Conservation (phyloP, 768 basidiomycete species). For the Pilatotrama ljubarskyi region DNA sequence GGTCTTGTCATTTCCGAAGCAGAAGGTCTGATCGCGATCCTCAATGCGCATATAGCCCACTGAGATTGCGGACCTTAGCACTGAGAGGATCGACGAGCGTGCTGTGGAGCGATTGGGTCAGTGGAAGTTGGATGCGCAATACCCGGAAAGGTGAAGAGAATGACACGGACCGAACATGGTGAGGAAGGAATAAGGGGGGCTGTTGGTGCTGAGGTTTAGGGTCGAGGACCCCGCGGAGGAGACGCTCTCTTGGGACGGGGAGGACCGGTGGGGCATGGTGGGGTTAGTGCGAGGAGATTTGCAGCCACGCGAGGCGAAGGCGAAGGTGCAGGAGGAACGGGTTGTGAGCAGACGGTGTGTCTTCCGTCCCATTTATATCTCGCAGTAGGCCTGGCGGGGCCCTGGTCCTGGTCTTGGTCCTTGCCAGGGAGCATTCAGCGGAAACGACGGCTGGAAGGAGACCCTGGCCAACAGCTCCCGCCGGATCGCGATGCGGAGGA, state of each 20-base stretch:
- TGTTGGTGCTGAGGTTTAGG: neutral
- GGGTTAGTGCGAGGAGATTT: conserved; percentile 11
- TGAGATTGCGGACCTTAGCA: conserved; percentile 26
- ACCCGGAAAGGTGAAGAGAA: too few species aligned
- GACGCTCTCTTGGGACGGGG: conserved; percentile 7
- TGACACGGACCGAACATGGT: conserved; percentile 9
- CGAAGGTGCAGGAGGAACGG: conserved; percentile 4
- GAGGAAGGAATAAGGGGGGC: conserved; percentile 14
- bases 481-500: neutral
- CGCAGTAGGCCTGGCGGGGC: neutral
- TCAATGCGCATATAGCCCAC: conserved; percentile 32
- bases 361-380: conserved; percentile 13
- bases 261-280: conserved; percentile 16
- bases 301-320: neutral
- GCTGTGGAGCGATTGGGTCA: conserved; percentile 19
- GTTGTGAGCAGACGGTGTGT: neutral
- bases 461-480: neutral
- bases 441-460: neutral
- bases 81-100: conserved; percentile 28
- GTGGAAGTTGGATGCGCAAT: neutral
- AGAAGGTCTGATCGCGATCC: conserved; percentile 26
- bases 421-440: neutral
- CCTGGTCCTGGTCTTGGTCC: neutral
- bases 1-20: conserved; percentile 27
- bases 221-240: conserved; percentile 14